Evolutionary conservation across 148 eudicot species (phyloP).

Genomic region (Salicornia ramosissima): DNA sequence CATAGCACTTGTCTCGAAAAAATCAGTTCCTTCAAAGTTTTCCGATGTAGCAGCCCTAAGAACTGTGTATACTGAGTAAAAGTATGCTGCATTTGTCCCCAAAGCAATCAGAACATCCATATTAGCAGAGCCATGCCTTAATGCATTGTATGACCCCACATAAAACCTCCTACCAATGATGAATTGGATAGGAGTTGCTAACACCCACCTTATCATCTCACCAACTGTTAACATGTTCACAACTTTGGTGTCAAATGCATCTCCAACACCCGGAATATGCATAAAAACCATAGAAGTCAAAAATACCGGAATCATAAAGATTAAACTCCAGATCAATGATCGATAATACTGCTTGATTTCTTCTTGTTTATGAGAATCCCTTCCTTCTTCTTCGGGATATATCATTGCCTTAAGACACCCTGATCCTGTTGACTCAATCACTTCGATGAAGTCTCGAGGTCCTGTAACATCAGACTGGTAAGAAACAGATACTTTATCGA

Average conservation of each 20-base stretch:
- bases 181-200: slow-evolving; percentile 92
- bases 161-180: slow-evolving; percentile 80
- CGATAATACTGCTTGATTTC: slow-evolving; percentile 56
- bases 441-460: slow-evolving; percentile 70
- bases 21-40: slow-evolving; percentile 63
- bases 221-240: slow-evolving; percentile 71
- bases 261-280: slow-evolving; percentile 73
- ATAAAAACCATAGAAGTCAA: slow-evolving; percentile 89
- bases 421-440: slow-evolving; percentile 55
- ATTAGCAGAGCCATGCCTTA: slow-evolving; percentile 81
- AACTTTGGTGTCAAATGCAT: slow-evolving; percentile 53
- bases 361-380: slow-evolving; percentile 54
- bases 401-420: slow-evolving; percentile 57
- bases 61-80: slow-evolving; percentile 76
- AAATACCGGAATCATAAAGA: slow-evolving; percentile 85
- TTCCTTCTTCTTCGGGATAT: slow-evolving; percentile 62
- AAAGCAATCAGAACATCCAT: slow-evolving; percentile 96
- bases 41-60: slow-evolving; percentile 76
- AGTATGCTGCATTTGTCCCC: slow-evolving; percentile 97
- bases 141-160: slow-evolving; percentile 78
- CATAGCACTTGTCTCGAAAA: slow-evolving; percentile 96
- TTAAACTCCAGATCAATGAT: slow-evolving; percentile 77
- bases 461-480: slow-evolving; percentile 78
- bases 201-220: slow-evolving; percentile 65
- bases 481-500: slow-evolving; percentile 50